These are phyloP conservation scores for Diaporthe caulivora DNA, from an alignment of 2,329 filamentous ascomycete genomes.

Conservation along the genomic window DNA sequence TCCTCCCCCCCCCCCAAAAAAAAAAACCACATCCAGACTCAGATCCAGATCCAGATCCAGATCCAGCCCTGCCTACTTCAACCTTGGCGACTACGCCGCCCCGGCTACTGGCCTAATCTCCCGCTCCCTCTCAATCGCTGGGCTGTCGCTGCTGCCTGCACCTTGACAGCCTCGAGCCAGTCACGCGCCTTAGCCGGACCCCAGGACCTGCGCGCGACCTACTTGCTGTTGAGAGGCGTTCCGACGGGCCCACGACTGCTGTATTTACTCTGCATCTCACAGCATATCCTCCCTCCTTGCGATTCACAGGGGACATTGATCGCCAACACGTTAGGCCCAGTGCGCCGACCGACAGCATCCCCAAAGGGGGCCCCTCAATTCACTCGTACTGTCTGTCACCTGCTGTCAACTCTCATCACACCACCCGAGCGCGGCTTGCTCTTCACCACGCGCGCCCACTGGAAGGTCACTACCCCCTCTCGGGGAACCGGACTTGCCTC, in stretches of 20 bases:
- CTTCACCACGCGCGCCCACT: not conserved
- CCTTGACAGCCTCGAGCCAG: slow-evolving; percentile 28
- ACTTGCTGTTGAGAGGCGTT: slow-evolving; percentile 9
- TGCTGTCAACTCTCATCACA: slow-evolving; percentile 9
- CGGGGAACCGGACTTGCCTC: not conserved
- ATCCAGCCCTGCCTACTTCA: slow-evolving; percentile 11
- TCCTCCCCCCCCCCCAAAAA: too few relatives aligned
- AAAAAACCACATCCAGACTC: too few relatives aligned
- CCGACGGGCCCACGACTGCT: slow-evolving; percentile 27
- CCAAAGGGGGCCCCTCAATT: slow-evolving; percentile 5
- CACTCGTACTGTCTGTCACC: slow-evolving; percentile 1
- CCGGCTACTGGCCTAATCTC: slow-evolving; percentile 10
- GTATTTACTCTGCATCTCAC: slow-evolving; percentile 29
- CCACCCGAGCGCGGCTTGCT: slow-evolving; percentile 4
- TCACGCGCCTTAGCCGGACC: slow-evolving; percentile 8
- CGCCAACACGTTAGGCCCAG: slow-evolving; percentile 18
- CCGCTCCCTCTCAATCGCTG: slow-evolving; percentile 1
- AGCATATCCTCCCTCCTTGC: slow-evolving; percentile 28
- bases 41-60: not conserved
- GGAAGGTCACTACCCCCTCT: not conserved
- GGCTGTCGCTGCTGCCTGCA: not conserved
- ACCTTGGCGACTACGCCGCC: slow-evolving; percentile 28
- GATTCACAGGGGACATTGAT: slow-evolving; percentile 18
- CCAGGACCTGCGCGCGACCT: slow-evolving; percentile 31
- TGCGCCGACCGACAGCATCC: slow-evolving; percentile 27